Conservation (phyloP, 2,329 filamentous ascomycete species). For the Xylaria arbuscula region DNA sequence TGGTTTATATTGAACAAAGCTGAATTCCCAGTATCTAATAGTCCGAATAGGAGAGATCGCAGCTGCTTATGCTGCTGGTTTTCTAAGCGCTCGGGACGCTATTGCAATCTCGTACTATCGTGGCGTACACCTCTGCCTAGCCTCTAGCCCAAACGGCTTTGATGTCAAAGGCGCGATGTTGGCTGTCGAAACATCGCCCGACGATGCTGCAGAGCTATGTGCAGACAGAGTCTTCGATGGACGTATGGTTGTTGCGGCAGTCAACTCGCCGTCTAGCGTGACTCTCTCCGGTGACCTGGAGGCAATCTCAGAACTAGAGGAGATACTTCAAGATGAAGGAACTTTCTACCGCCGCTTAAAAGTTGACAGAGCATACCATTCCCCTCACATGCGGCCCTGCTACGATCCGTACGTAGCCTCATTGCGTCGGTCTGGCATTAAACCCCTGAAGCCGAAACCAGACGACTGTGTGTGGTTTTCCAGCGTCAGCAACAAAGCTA, state of each 20-base stretch:
- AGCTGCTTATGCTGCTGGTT: constrained; percentile 27
- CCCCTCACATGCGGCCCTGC: constrained; percentile 32
- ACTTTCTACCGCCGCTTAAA: neutral
- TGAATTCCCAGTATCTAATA: neutral
- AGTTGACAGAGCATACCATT: constrained; percentile 7
- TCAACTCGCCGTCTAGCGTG: constrained; percentile 52
- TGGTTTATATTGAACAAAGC: neutral
- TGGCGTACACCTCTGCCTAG: constrained; percentile 49
- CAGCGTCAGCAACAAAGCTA: constrained; percentile 6
- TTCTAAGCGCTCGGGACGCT: constrained; percentile 13
- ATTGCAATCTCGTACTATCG: constrained; percentile 56
- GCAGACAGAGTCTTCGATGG: constrained; percentile 45
- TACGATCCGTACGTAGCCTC: constrained; percentile 26
- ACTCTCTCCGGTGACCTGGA: constrained; percentile 52
- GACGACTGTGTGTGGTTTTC: constrained; percentile 23
- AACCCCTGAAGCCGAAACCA: neutral
- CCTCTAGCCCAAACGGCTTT: constrained; percentile 5
- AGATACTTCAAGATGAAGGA: constrained; percentile 29
- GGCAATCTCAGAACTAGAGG: constrained; percentile 45
- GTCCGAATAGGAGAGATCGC: constrained; percentile 21
- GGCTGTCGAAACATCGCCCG: constrained; percentile 54
- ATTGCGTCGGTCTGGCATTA: constrained; percentile 5
- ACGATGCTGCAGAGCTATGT: constrained; percentile 50
- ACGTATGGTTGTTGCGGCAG: constrained; percentile 47
- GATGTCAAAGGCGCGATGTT: constrained; percentile 59